phyloP scores from a whole-genome alignment of 345 rosid species.

The Eucalyptus pauciflora region DNA sequence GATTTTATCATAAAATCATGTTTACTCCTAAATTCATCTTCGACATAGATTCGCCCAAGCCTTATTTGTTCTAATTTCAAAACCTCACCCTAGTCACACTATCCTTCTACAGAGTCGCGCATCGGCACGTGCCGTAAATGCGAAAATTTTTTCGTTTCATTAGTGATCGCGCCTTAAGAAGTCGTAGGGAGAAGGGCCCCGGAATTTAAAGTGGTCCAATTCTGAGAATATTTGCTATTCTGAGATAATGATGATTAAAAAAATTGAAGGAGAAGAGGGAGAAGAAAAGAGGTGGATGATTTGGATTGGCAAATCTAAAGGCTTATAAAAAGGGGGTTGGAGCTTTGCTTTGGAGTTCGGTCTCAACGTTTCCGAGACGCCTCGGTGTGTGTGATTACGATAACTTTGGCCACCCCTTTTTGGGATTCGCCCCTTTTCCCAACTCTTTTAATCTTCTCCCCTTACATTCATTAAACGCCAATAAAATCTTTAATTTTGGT shows the following conservation, averaged over 20 bases:
- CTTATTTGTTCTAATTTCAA: background rate
- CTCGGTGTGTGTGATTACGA: background rate
- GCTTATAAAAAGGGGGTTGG: background rate
- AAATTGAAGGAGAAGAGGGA: background rate
- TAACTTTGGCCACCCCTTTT: background rate
- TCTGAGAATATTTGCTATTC: background rate
- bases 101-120: background rate
- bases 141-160: background rate
- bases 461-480: background rate
- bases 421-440: background rate
- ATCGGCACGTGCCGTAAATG: background rate
- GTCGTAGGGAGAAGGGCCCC: background rate
- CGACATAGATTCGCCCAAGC: too few relatives aligned
- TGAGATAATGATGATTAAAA: background rate
- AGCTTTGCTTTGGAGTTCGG: background rate
- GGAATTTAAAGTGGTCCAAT: background rate
- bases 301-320: background rate
- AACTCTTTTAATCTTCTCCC: background rate
- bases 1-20: fast-evolving
- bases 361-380: background rate
- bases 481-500: background rate
- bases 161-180: background rate
- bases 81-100: background rate
- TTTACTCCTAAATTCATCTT: fast-evolving
- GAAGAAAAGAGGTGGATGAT: background rate